A percentile compares a stretch with the other conserved stretches of the same genome.
Conservation (phyloP, 2,329 filamentous ascomycete species). For the Simplicillium sp. region DNA sequence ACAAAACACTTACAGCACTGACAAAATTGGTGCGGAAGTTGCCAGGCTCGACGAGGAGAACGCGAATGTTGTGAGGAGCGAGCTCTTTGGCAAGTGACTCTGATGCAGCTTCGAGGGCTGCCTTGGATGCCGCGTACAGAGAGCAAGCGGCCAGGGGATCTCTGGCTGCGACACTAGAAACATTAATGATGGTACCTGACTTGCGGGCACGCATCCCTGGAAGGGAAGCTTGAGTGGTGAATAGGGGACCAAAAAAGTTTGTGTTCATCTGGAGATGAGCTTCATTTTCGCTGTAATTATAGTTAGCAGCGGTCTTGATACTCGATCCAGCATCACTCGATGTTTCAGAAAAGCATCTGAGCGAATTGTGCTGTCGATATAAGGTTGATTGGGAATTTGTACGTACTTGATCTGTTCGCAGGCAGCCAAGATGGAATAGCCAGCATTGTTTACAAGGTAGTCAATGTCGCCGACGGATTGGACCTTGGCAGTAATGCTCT, state of each 20-base stretch:
- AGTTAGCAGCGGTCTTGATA: background rate
- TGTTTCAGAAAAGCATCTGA: no score
- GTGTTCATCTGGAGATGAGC: conserved; percentile 30
- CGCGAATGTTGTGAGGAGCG: conserved; percentile 30
- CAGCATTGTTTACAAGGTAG: conserved; percentile 43
- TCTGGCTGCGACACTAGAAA: conserved; percentile 34
- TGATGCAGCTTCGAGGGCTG: conserved; percentile 28
- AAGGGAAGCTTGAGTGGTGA: conserved; percentile 34
- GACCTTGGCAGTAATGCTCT: conserved; percentile 11
- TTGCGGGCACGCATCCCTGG: conserved; percentile 32
- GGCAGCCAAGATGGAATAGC: conserved; percentile 26
- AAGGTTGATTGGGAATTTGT: background rate
- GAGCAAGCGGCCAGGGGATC: conserved; percentile 25
- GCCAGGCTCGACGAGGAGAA: conserved; percentile 37
- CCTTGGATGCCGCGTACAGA: conserved; percentile 37
- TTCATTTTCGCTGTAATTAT: conserved; percentile 22
- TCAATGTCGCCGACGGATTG: conserved; percentile 28
- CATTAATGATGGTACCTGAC: conserved; percentile 33
- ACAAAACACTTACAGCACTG: conserved; percentile 10
- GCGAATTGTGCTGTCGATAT: no score
- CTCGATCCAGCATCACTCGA: background rate
- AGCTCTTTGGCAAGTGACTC: conserved; percentile 33
- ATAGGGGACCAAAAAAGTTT: conserved; percentile 39
- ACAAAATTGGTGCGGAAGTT: conserved; percentile 39
- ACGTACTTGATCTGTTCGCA: conserved; percentile 25